These are phyloP conservation scores for Tausonia pullulans DNA, from an alignment of 1,284 basidiomycete species.

Conservation along the genomic window DNA sequence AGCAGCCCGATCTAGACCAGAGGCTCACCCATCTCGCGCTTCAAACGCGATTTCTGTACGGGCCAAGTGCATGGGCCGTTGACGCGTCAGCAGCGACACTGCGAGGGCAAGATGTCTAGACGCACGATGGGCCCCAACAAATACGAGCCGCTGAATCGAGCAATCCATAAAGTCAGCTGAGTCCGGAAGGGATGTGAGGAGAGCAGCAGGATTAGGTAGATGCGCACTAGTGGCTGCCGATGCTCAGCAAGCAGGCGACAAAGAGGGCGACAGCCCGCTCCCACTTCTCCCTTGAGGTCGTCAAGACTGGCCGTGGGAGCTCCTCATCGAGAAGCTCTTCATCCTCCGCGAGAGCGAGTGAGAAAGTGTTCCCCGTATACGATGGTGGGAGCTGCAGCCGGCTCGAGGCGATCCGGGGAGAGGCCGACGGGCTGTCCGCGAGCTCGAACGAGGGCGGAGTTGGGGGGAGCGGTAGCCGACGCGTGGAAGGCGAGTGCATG, in stretches of 20 bases:
- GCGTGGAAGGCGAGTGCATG: too few species aligned
- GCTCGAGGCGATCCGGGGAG: too few species aligned
- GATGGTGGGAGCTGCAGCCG: too few species aligned
- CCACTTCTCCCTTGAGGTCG: neutral
- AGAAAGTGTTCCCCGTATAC: too few species aligned
- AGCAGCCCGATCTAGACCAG: too few species aligned
- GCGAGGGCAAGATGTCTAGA: neutral
- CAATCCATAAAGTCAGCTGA: neutral
- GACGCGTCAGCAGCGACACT: constrained; percentile 41
- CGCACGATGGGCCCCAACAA: neutral
- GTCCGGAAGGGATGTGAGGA: neutral
- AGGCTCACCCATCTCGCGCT: constrained; percentile 58
- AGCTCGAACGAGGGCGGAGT: too few species aligned
- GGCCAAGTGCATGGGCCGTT: constrained; percentile 49
- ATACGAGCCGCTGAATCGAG: too few species aligned
- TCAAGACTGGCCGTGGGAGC: neutral
- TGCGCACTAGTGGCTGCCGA: constrained; percentile 62
- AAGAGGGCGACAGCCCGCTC: constrained; percentile 48
- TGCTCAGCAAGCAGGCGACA: constrained; percentile 59
- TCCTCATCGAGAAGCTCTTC: too few species aligned
- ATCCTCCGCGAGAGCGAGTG: too few species aligned
- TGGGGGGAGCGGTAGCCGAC: too few species aligned
- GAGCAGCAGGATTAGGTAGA: neutral
- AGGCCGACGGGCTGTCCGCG: too few species aligned
- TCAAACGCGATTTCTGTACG: constrained; percentile 55